A percentile compares a stretch with the other conserved stretches of the same genome.
Evolutionary conservation across 1,284 basidiomycete genomes (phyloP).

Genomic region (Anthracocystis panici-leucophaei): DNA sequence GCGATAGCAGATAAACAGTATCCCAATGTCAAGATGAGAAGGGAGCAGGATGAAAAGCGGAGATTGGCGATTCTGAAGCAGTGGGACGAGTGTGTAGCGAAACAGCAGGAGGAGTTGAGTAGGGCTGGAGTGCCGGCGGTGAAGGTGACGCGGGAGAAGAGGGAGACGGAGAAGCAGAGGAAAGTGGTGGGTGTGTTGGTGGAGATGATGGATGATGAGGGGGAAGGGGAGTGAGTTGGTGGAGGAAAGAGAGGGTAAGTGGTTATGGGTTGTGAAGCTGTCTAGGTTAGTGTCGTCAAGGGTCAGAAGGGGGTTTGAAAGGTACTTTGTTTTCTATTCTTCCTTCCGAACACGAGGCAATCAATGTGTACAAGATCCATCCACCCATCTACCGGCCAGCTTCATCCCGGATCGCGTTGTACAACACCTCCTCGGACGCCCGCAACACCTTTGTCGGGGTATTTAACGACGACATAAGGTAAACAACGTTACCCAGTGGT

Average conservation of each 20-base stretch:
- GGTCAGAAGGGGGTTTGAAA: not conserved
- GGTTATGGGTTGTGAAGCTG: not conserved
- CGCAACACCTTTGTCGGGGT: constrained; percentile 71
- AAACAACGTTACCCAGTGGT: constrained; percentile 90
- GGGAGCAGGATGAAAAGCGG: constrained; percentile 20
- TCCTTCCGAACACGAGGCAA: not conserved
- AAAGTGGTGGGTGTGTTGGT: constrained; percentile 29
- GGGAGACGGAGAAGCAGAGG: constrained; percentile 24
- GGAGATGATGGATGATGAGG: constrained; percentile 38
- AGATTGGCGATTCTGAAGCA: constrained; percentile 12
- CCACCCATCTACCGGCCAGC: not conserved
- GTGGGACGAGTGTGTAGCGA: constrained; percentile 24
- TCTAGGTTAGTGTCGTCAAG: too few species aligned
- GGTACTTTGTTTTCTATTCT: not conserved
- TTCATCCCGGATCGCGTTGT: constrained; percentile 19
- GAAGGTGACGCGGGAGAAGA: constrained; percentile 10
- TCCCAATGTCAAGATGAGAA: constrained; percentile 20
- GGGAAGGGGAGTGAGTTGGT: not conserved
- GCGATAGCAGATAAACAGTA: constrained; percentile 28
- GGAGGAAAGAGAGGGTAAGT: too few species aligned
- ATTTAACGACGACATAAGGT: constrained; percentile 93
- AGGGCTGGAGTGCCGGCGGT: constrained; percentile 20
- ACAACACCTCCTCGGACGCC: constrained; percentile 49
- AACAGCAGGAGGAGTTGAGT: constrained; percentile 31
- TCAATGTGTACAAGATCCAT: not conserved